phyloP scores from a whole-genome alignment of 371 early-diverging fungal genomes.

The Zopfochytrium polystomum region DNA sequence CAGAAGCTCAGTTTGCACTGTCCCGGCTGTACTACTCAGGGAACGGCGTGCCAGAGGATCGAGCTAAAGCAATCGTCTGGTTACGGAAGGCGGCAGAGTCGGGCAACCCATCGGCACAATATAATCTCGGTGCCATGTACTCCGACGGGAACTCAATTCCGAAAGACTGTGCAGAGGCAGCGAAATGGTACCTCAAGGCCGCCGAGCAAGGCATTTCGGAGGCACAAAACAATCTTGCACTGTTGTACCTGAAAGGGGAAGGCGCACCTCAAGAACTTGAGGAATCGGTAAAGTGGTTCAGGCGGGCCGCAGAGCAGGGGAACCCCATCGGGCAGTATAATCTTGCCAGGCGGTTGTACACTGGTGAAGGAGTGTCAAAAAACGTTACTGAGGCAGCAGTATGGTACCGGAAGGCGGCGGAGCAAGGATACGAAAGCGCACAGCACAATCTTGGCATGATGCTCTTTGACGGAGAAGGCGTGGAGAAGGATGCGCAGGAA shows the following conservation, averaged over 20 bases:
- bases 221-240: too few relatives aligned
- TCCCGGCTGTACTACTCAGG: constrained; percentile 33
- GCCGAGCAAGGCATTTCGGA: constrained; percentile 12
- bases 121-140: constrained; percentile 34
- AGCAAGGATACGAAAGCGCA: constrained; percentile 28
- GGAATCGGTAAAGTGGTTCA: constrained; percentile 13
- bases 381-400: constrained; percentile 16
- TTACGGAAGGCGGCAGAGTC: constrained; percentile 11
- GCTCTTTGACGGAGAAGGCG: constrained; percentile 55
- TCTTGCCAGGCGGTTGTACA: constrained; percentile 27
- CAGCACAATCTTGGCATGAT: constrained; percentile 30
- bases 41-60: constrained; percentile 19
- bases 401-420: constrained; percentile 30
- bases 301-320: constrained; percentile 8
- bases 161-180: constrained; percentile 7
- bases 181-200: constrained; percentile 16
- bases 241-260: not conserved
- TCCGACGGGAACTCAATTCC: constrained; percentile 23
- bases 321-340: constrained; percentile 36
- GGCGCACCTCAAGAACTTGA: too few relatives aligned
- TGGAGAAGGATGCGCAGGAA: constrained; percentile 47
- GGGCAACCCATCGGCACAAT: constrained; percentile 29
- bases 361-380: constrained; percentile 11
- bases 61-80: constrained; percentile 12
- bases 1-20: constrained; percentile 19